phyloP scores from a whole-genome alignment of 805 yeast genomes.

The Lipomyces yamanashiensis region DNA sequence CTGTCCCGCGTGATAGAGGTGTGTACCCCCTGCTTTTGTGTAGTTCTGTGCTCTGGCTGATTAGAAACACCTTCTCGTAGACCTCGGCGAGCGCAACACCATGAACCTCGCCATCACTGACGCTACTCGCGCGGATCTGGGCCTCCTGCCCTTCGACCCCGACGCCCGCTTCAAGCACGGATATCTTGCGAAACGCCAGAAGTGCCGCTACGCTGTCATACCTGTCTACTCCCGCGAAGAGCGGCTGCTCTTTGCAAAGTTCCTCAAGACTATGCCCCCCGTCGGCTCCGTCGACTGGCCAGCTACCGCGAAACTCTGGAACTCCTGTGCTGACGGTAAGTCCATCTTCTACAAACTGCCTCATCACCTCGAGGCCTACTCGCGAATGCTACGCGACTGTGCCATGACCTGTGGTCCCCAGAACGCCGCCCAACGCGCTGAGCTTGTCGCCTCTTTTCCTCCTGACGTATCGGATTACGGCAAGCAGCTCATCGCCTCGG shows the following conservation, averaged over 20 bases:
- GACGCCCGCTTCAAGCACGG: conserved; percentile 25
- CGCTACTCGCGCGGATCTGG: conserved; percentile 9
- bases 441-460: conserved; percentile 5
- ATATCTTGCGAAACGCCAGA: conserved; percentile 30
- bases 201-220: conserved; percentile 31
- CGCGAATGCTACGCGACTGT: conserved; percentile 15
- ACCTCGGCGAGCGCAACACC: conserved; percentile 5
- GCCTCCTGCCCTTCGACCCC: conserved; percentile 29
- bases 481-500: conserved; percentile 1
- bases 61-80: neutral
- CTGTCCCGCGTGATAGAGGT: conserved; percentile 6
- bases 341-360: conserved; percentile 29
- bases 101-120: conserved; percentile 20
- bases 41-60: neutral
- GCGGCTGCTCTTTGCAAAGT: conserved; percentile 28
- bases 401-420: conserved; percentile 9
- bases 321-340: conserved; percentile 27
- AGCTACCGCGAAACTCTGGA: conserved; percentile 22
- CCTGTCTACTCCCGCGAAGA: conserved; percentile 33
- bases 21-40: neutral
- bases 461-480: neutral
- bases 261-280: conserved; percentile 15
- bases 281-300: conserved; percentile 15
- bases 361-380: conserved; percentile 25
- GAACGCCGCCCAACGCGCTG: neutral